Base-by-base conservation (phyloP, 371 early-diverging fungal genomes). In the Lichtheimia hyalospora region DNA sequence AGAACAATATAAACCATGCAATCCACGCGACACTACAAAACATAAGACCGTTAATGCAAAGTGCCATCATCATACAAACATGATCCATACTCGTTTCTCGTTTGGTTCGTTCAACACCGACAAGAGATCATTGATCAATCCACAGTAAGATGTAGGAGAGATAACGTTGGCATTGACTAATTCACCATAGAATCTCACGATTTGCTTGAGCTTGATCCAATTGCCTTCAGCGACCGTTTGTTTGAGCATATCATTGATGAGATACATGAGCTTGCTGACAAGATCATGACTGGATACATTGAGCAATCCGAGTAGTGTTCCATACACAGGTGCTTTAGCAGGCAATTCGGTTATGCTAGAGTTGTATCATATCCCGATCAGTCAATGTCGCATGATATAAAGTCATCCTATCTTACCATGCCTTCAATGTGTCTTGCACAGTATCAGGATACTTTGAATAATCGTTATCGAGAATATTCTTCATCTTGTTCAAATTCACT, bases 111-210 rank as follows among this genome's bases (percentile, higher is more conserved):
- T 77, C 49, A 84, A 59, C 3, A 82, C 84, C 1, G 76, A 63
- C 48, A 93, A 64, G 14, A 94, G 68, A 62, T 71, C 73, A 54
- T 86, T 81, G 52, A 90, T 65, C 39, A 92, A 64, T 10, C 67
- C 71, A 44, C 92, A 70, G 54, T 89, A 84, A 8, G 87, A 81
- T 1, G 77, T 67, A 1, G 92, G 84, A 16, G 78, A 58, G 56
- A 96, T 85, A 8, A 92, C 89, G 62, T 89, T 89, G 50, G 89
- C 78, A 66, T 85, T 88, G 55, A 92, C 89, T 28, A 93, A 79
- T 72, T 92, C 89, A 23, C 86, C 92, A 74, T 92, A 90, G 69
- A 89, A 96, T 51, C 94, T 82, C 54, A 87, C 68, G 28, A 90
- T 60, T 42, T 92, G 77, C 74, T 95, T 95, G 54, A 89, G 82